A percentile compares a stretch with the other conserved stretches of the same genome.
phyloP scores from a whole-genome alignment of 1,284 basidiomycete genomes.

The Lignosus rhinocerotis region DNA sequence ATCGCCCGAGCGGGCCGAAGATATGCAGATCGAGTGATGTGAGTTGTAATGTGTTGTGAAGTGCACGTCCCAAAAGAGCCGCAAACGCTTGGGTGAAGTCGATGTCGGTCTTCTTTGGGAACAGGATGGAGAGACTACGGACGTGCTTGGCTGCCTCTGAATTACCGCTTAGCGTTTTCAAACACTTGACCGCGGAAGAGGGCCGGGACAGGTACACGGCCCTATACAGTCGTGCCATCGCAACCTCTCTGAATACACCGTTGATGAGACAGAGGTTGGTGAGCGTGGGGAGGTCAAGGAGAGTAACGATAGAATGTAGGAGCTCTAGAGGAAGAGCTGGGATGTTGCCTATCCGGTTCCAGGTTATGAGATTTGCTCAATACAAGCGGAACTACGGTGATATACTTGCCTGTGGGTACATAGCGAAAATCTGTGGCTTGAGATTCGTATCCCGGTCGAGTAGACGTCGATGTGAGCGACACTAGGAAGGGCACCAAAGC shows the following conservation, averaged over 20 bases:
- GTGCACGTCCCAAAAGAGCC: slow-evolving; percentile 3
- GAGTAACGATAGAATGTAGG: neutral
- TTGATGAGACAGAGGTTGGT: slow-evolving; percentile 3
- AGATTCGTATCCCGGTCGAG: neutral
- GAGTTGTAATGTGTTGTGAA: slow-evolving; percentile 4
- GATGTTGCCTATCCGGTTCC: neutral
- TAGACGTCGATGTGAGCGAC: neutral
- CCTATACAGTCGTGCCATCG: neutral
- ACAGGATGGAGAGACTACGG: neutral
- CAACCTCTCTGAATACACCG: neutral
- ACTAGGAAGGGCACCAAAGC: neutral
- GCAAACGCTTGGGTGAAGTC: neutral
- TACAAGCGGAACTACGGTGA: neutral
- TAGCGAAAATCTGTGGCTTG: neutral
- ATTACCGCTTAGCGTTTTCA: neutral
- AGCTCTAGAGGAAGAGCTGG: slow-evolving; percentile 9
- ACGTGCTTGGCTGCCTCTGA: neutral
- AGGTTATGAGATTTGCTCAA: neutral
- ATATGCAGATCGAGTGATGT: neutral
- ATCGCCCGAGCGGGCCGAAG: neutral
- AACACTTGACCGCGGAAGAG: neutral
- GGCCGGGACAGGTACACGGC: neutral
- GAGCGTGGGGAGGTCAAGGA: neutral
- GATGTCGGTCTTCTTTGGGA: neutral
- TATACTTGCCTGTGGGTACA: neutral